A percentile compares a stretch with the other conserved stretches of the same genome.
phyloP scores from a whole-genome alignment of 495 filamentous ascomycete species.

The Aspergillus steynii region DNA sequence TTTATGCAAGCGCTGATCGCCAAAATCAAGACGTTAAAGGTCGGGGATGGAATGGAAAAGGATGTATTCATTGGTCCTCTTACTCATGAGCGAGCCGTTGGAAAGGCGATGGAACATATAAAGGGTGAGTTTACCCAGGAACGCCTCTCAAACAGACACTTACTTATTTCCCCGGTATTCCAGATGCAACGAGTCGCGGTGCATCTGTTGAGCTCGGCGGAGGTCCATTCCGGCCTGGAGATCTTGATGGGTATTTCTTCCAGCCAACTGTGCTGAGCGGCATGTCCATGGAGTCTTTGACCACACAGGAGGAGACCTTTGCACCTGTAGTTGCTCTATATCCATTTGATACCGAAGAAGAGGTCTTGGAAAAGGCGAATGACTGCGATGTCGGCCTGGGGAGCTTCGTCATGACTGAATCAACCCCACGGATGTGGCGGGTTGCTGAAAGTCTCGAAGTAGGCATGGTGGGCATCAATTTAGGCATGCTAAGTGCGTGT shows the following conservation, averaged over 20 bases:
- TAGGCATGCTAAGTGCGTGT: slow-evolving; percentile 25
- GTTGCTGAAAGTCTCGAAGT: slow-evolving; percentile 28
- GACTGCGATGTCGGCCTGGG: slow-evolving; percentile 29
- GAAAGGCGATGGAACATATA: no score
- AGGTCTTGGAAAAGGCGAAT: slow-evolving; percentile 29
- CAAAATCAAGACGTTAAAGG: no score
- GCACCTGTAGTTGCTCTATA: slow-evolving; percentile 27
- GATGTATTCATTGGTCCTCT: no score
- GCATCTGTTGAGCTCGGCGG: no score
- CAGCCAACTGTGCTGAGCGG: slow-evolving; percentile 67
- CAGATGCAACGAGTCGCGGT: no score
- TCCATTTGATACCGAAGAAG: slow-evolving; percentile 31
- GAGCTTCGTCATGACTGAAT: slow-evolving; percentile 28
- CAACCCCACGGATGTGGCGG: slow-evolving; percentile 26
- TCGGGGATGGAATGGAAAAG: no score
- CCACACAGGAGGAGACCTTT: slow-evolving; percentile 28
- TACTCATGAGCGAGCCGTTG: no score
- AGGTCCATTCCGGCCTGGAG: no score
- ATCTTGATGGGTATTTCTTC: slow-evolving; percentile 48
- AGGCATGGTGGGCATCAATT: slow-evolving; percentile 37
- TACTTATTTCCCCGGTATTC: no score
- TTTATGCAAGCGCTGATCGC: neutral
- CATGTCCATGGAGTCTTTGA: slow-evolving; percentile 54
- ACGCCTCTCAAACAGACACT: no score
- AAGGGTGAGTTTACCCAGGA: no score